Evolutionary conservation across 192 early-diverging fungal genomes (phyloP), one percentile per base, ranked within the genome.

Genomic region (Coemansia sp.): DNA sequence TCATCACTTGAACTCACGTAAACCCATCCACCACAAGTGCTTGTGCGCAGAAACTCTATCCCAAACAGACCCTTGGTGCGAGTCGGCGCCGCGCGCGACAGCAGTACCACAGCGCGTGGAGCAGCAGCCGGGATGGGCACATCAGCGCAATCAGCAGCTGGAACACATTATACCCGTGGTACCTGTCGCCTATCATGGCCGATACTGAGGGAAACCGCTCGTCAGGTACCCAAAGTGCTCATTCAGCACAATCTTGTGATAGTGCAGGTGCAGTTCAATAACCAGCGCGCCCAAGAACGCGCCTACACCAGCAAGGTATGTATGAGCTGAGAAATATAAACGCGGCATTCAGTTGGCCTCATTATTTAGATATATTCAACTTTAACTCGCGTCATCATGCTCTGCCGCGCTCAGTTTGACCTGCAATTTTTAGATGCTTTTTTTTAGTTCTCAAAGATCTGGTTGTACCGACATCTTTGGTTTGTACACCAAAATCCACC

Each of bases 1-100:
- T 94, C 91, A 66, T 94, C 93, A 20, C 90, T 87, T 1, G 90
- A 92, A 6, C 91, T 94, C 67, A 94, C 87, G 68, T 93, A 94
- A 4, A 91, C 90, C 93, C 93, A 94, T 27, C 93, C 92, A 46
- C 91, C 93, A 53, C 91, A 92, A 9, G 91, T 86, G 20, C 89
- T 77, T n/a, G 92, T 91, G 65, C 93, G 90, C 69, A 92, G 62
- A 43, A 87, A 73, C 10, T 73, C 86, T 8, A 85, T 53, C 69
- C 76, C 78, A 70, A 87, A 82, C 53, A 87, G 50, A 15, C 71
- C 79, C 69, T 76, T 76, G 27, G 80, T 75, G 57, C 74, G 68
- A 18, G 34, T 64, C 7, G 84, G 74, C 7, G 73, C 67, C 13
- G 69, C 76, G 24, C 73, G 77, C 66, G 62, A 68, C 3, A 75